phyloP scores from a whole-genome alignment of 805 yeast genomes.

The Cyberlindnera euphorbiiphila region DNA sequence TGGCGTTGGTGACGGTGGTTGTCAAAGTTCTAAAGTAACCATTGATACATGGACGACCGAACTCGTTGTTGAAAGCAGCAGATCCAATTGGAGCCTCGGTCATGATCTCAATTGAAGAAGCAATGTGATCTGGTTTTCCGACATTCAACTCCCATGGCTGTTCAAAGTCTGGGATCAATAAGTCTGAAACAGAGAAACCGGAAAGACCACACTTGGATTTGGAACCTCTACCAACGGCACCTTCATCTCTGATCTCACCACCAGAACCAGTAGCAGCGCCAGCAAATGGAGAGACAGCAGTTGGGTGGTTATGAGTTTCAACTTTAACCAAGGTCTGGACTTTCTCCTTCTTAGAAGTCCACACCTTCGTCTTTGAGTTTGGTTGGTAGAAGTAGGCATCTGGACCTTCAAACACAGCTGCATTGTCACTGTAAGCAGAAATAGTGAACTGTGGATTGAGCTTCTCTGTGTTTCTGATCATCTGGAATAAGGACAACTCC shows the following conservation, averaged over 20 bases:
- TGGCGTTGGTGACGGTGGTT: slow-evolving; percentile 60
- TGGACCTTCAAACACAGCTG: slow-evolving; percentile 90
- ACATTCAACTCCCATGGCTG: slow-evolving; percentile 94
- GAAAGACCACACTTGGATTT: slow-evolving; percentile 94
- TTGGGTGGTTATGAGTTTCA: slow-evolving; percentile 98
- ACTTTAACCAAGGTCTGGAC: slow-evolving; percentile 92
- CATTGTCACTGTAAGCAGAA: slow-evolving; percentile 95
- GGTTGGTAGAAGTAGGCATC: slow-evolving; percentile 79
- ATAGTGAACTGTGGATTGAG: slow-evolving; percentile 77
- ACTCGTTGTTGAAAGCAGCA: slow-evolving; percentile 97
- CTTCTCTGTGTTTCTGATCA: slow-evolving; percentile 93
- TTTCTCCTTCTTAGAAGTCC: slow-evolving; percentile 70
- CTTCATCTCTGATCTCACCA: slow-evolving; percentile 99
- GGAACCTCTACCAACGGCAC: slow-evolving; percentile 98
- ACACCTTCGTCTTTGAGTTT: slow-evolving; percentile 62
- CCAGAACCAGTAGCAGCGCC: slow-evolving; percentile 99
- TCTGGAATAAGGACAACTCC: slow-evolving; percentile 75
- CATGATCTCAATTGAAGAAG: slow-evolving; percentile 92
- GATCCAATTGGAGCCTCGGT: slow-evolving; percentile 96
- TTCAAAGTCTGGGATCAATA: slow-evolving; percentile 73
- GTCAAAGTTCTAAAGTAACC: slow-evolving; percentile 97
- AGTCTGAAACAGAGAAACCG: slow-evolving; percentile 89
- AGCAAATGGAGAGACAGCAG: slow-evolving; percentile 98
- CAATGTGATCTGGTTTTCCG: slow-evolving; percentile 91
- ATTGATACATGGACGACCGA: slow-evolving; percentile 95